Evolutionary conservation across 2,329 filamentous ascomycete species (phyloP).

Genomic region (Cytospora schulzeri): DNA sequence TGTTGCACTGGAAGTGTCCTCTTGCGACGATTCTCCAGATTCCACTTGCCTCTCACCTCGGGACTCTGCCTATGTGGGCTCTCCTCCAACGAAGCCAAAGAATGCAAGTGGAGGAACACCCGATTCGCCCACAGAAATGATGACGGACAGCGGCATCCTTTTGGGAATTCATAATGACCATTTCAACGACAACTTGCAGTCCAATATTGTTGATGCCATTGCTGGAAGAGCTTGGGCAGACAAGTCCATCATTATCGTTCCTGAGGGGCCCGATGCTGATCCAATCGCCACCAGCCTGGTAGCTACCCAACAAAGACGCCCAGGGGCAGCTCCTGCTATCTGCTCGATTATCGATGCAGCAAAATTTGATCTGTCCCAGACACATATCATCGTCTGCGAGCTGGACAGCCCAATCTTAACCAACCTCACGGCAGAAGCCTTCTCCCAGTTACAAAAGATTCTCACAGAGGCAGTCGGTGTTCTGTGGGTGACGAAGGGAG

Average conservation of each 20-base stretch:
- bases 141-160: not conserved
- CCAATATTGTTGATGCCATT: not conserved
- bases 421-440: slow-evolving; percentile 20
- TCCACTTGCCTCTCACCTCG: not conserved
- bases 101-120: not conserved
- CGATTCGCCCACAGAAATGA: not conserved
- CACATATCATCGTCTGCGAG: slow-evolving; percentile 34
- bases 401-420: slow-evolving; percentile 30
- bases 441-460: slow-evolving; percentile 31
- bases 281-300: not conserved
- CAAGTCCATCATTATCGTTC: not conserved
- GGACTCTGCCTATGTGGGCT: not conserved
- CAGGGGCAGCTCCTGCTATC: slow-evolving; percentile 14
- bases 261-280: not conserved
- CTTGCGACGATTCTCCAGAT: slow-evolving; percentile 9
- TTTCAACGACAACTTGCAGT: not conserved
- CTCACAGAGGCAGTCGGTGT: slow-evolving; percentile 34
- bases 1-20: not conserved
- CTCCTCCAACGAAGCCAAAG: not conserved
- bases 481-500: slow-evolving; percentile 42
- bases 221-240: slow-evolving; percentile 1
- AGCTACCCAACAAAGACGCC: not conserved
- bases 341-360: slow-evolving; percentile 27
- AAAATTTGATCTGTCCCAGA: slow-evolving; percentile 17
- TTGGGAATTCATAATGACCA: not conserved